Conservation (phyloP, 495 filamentous ascomycete species). For the Lineolata rhizophorae region DNA sequence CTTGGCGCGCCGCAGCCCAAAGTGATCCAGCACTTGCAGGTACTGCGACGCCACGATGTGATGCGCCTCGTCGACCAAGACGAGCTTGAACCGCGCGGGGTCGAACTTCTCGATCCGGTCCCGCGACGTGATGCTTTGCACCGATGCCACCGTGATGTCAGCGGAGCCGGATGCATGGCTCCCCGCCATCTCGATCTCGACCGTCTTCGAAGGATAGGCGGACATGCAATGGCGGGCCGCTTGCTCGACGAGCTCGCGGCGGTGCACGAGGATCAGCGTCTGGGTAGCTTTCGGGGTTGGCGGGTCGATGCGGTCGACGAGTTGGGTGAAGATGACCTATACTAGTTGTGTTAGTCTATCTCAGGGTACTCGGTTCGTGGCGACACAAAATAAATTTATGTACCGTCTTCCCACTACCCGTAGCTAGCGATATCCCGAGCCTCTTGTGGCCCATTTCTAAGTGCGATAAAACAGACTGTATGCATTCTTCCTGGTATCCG, state of each 20-base stretch:
- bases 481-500: constrained; percentile 32
- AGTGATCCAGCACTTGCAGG: constrained; percentile 45
- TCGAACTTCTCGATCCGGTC: constrained; percentile 67
- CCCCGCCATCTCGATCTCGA: constrained; percentile 83
- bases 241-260: constrained; percentile 89
- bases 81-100: constrained; percentile 57
- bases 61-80: constrained; percentile 95
- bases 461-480: constrained; percentile 58
- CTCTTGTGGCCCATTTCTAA: constrained; percentile 55
- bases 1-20: constrained; percentile 33
- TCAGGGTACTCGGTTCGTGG: not conserved
- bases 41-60: constrained; percentile 80
- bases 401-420: constrained; percentile 84
- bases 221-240: constrained; percentile 60
- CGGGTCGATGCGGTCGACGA: constrained; percentile 57
- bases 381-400: constrained; percentile 8
- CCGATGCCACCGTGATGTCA: constrained; percentile 87
- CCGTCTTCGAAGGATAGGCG: constrained; percentile 53
- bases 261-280: constrained; percentile 80
- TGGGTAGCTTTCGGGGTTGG: constrained; percentile 36
- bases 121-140: constrained; percentile 53
- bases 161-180: constrained; percentile 49
- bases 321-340: constrained; percentile 85
- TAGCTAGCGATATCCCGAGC: constrained; percentile 75
- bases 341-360: constrained; percentile 1